These are phyloP conservation scores for Jamesozyma gamospora DNA, from an alignment of 805 yeast species.

Conservation along the genomic window DNA sequence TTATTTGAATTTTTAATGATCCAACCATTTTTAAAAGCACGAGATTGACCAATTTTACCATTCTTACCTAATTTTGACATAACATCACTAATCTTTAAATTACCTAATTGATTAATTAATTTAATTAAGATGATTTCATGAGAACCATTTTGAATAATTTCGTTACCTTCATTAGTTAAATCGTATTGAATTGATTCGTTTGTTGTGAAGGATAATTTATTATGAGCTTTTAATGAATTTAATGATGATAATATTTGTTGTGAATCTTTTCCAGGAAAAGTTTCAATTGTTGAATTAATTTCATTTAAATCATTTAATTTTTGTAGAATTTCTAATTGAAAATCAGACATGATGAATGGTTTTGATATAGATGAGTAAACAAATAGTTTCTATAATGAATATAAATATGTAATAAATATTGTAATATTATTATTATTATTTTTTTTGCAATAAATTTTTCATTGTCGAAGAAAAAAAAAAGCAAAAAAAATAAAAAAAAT, in stretches of 20 bases:
- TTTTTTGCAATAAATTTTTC: too few species aligned
- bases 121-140: conserved; percentile 80
- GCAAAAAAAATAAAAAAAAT: too few species aligned
- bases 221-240: conserved; percentile 74
- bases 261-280: conserved; percentile 57
- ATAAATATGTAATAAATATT: not conserved
- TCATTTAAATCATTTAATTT: conserved; percentile 52
- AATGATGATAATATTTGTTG: conserved; percentile 71
- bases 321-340: conserved; percentile 54
- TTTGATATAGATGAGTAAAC: too few species aligned
- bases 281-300: conserved; percentile 57
- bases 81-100: conserved; percentile 71
- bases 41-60: conserved; percentile 91
- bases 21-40: conserved; percentile 98
- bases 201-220: conserved; percentile 65
- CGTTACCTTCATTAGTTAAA: conserved; percentile 73
- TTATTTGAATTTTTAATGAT: conserved; percentile 77
- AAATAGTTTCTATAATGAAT: conserved; percentile 7
- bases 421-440: too few species aligned
- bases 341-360: conserved; percentile 49
- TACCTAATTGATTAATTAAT: conserved; percentile 65
- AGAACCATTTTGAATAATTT: conserved; percentile 70
- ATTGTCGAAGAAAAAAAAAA: too few species aligned
- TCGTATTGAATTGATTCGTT: conserved; percentile 68
- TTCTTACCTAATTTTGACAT: conserved; percentile 61